Conservation (phyloP, 306 rosid genomes). For the Oemleria cerasiformis region DNA sequence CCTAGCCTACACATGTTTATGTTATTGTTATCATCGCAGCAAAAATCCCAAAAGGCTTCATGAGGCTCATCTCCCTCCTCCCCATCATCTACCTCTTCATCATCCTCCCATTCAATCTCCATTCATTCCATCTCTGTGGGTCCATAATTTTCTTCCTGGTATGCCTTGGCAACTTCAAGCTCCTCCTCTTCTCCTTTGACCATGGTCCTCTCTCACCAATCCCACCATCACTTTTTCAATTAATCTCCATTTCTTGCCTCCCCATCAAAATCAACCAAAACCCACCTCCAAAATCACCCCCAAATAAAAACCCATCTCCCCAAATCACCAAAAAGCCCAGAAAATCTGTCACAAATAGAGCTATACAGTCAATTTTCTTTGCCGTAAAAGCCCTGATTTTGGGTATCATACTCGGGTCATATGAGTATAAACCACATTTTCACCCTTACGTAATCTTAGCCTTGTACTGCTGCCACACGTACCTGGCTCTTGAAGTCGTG, state of each 20-base stretch:
- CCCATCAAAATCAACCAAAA: no score
- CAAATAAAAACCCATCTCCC: no score
- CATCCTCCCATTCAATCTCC: slow-evolving; percentile 33
- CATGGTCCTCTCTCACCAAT: no score
- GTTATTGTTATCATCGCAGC: slow-evolving; percentile 32
- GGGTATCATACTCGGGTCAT: slow-evolving; percentile 23
- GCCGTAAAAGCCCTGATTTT: slow-evolving; percentile 34
- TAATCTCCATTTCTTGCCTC: no score
- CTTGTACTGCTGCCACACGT: slow-evolving; percentile 51
- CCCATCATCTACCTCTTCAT: slow-evolving; percentile 37
- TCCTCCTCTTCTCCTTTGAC: slow-evolving; percentile 47
- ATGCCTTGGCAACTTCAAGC: slow-evolving; percentile 39
- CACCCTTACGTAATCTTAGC: slow-evolving; percentile 26
- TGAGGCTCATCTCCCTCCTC: slow-evolving; percentile 30
- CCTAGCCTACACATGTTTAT: slow-evolving; percentile 15
- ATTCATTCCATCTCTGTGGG: slow-evolving; percentile 31
- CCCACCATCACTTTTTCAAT: no score
- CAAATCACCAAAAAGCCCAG: neutral
- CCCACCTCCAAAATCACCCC: no score
- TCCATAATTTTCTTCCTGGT: slow-evolving; percentile 38
- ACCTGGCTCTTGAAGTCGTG: slow-evolving; percentile 43
- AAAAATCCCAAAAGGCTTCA: slow-evolving; percentile 26
- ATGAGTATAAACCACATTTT: slow-evolving; percentile 31
- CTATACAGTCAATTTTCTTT: neutral
- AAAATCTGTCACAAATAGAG: neutral